Evolutionary conservation across 2,329 filamentous ascomycete species (phyloP).

Genomic region (Neopestalotiopsis sp.): DNA sequence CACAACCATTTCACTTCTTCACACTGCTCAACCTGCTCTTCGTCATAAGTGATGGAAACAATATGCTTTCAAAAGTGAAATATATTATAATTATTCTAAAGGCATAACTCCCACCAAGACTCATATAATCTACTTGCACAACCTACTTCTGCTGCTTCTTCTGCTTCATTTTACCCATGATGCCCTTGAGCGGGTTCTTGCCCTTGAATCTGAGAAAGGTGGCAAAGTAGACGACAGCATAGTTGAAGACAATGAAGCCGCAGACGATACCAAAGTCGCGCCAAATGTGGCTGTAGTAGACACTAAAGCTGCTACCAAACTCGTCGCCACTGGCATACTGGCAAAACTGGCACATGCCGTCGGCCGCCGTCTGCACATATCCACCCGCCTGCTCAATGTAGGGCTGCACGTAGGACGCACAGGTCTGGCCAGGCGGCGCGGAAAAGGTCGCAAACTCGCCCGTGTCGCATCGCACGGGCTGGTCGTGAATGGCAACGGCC

Average conservation of each 20-base stretch:
- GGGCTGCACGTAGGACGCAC: conserved; percentile 58
- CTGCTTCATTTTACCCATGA: conserved; percentile 34
- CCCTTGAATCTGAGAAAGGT: conserved; percentile 47
- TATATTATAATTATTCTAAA: neutral
- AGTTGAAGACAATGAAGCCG: conserved; percentile 70
- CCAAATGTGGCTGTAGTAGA: conserved; percentile 68
- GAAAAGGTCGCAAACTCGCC: conserved; percentile 71
- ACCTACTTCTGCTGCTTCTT: neutral
- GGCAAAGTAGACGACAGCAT: conserved; percentile 42
- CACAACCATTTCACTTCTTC: too few relatives aligned
- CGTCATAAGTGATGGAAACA: neutral
- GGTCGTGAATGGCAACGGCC: conserved; percentile 67
- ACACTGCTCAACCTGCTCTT: too few relatives aligned
- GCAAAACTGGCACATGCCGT: conserved; percentile 69
- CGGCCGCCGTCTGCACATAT: conserved; percentile 61
- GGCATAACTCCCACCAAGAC: neutral
- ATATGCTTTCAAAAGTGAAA: neutral
- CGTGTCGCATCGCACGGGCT: conserved; percentile 61
- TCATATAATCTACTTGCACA: neutral
- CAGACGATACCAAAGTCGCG: conserved; percentile 69
- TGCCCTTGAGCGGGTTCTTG: conserved; percentile 42
- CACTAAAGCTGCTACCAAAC: conserved; percentile 64
- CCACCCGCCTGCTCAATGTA: conserved; percentile 63
- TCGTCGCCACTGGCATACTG: conserved; percentile 65
- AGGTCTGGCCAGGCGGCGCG: conserved; percentile 59